Conservation (phyloP, 2,329 filamentous ascomycete genomes). For the Botrytis cinerea region DNA sequence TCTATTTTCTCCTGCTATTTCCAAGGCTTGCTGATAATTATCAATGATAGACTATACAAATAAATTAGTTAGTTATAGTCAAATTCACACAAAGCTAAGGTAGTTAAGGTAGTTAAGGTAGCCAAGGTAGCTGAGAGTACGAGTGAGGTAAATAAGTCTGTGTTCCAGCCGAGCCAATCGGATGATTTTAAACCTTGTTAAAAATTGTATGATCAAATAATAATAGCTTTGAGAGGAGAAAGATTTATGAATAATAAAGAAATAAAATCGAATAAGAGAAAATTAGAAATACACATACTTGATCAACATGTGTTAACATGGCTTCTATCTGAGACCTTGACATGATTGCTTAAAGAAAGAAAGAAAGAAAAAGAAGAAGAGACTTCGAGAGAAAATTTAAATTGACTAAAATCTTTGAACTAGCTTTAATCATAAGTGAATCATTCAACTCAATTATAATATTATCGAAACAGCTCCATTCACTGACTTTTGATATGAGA, state of each 20-base stretch:
- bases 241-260: not conserved
- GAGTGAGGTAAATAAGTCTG: not conserved
- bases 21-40: not conserved
- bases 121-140: not conserved
- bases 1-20: fast-evolving
- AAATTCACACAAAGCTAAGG: not conserved
- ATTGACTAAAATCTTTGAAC: not conserved
- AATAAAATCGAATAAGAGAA: not conserved
- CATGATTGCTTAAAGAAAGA: not conserved
- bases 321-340: not conserved
- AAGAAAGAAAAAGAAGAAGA: not conserved
- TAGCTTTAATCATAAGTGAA: not conserved
- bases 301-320: not conserved
- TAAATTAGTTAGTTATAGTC: not conserved
- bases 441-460: not conserved
- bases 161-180: slow-evolving; percentile 6
- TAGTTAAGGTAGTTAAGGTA: not conserved
- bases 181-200: not conserved
- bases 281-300: not conserved
- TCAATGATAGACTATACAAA: not conserved
- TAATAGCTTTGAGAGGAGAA: not conserved
- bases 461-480: not conserved
- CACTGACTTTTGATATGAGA: not conserved
- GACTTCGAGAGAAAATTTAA: not conserved
- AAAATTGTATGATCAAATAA: not conserved